Conservation (phyloP, 108 stramenopile species). For the Cylindrotheca closterium region DNA sequence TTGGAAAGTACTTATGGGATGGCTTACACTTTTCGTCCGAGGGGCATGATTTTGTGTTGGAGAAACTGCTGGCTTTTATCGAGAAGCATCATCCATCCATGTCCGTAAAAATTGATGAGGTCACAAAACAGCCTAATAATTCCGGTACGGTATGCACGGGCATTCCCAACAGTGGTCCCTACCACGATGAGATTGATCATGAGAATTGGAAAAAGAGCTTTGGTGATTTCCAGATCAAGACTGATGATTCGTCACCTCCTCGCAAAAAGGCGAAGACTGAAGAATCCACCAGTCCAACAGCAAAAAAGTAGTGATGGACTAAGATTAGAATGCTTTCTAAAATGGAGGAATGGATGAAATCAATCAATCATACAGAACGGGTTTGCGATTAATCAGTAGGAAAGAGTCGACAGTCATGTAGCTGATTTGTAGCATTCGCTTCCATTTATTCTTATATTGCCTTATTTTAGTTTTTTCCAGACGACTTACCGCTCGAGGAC, state of each 20-base stretch:
- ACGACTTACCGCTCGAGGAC: no score
- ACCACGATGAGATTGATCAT: constrained; percentile 80
- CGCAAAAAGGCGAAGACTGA: no score
- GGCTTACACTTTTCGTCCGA: constrained; percentile 71
- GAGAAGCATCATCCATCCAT: constrained; percentile 41
- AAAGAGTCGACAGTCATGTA: no score
- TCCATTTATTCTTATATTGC: no score
- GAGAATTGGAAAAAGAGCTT: constrained; percentile 51
- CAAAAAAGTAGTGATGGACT: neutral
- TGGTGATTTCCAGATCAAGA: neutral
- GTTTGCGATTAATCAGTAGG: no score
- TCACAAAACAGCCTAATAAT: constrained; percentile 62
- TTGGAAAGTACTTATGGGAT: constrained; percentile 55
- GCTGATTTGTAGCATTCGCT: no score
- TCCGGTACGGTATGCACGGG: constrained; percentile 50
- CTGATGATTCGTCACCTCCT: neutral
- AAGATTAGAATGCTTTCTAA: neutral
- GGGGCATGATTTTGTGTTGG: constrained; percentile 57
- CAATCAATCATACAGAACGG: no score
- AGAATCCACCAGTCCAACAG: neutral
- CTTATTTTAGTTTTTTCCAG: no score
- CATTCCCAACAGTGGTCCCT: constrained; percentile 50
- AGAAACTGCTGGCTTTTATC: constrained; percentile 44
- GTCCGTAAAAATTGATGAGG: constrained; percentile 49
- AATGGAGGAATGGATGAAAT: neutral